These are phyloP conservation scores for Arthroderma sp. DNA, from an alignment of 2,329 filamentous ascomycete genomes.

Conservation along the genomic window DNA sequence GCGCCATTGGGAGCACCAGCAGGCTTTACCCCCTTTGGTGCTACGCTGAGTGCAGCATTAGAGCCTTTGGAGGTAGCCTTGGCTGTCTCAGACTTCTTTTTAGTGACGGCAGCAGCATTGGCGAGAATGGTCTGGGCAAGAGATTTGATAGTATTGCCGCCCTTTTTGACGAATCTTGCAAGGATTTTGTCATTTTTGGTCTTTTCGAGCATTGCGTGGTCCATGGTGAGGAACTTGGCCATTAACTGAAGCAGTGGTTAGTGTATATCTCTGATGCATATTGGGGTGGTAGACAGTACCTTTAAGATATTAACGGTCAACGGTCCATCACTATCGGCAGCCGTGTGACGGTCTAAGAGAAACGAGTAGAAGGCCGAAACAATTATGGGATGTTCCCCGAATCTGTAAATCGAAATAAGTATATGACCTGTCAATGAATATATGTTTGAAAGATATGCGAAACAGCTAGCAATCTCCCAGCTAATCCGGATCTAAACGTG, in stretches of 20 bases:
- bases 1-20: constrained; percentile 8
- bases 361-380: constrained; percentile 36
- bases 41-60: constrained; percentile 12
- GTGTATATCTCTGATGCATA: constrained; percentile 3
- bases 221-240: constrained; percentile 43
- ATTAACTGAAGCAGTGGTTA: constrained; percentile 34
- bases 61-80: constrained; percentile 26
- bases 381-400: constrained; percentile 37
- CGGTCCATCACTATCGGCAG: constrained; percentile 33
- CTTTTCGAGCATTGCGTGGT: constrained; percentile 44
- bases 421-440: constrained; percentile 9
- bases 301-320: constrained; percentile 33
- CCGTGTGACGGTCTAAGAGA: constrained; percentile 35
- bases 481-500: too few relatives aligned
- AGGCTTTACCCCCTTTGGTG: constrained; percentile 8
- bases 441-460: too few relatives aligned
- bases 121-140: constrained; percentile 43
- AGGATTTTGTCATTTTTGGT: constrained; percentile 48
- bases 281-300: constrained; percentile 18
- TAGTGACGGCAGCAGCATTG: constrained; percentile 32
- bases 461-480: too few relatives aligned
- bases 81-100: constrained; percentile 27
- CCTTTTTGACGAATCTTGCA: constrained; percentile 44
- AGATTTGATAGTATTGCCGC: constrained; percentile 42
- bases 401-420: constrained; percentile 25